Percentiles rank a stretch among this genome's conserved stretches.
phyloP scores from a whole-genome alignment of 768 basidiomycete genomes.

The Hydnomerulius pinastri region DNA sequence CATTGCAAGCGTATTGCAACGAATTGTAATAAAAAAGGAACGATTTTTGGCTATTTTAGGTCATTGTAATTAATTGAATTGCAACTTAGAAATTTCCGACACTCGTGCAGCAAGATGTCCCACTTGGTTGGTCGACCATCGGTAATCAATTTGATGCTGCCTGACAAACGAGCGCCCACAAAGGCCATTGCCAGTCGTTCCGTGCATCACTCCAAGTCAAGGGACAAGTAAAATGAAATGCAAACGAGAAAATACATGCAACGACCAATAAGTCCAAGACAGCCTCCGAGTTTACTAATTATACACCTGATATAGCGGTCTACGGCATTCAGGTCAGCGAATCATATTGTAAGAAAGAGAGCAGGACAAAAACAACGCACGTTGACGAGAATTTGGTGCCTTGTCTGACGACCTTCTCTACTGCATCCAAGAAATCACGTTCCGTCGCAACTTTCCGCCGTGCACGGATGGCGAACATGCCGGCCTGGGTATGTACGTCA shows the following conservation, averaged over 20 bases:
- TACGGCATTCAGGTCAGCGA: constrained; percentile 30
- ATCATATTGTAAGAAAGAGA: constrained; percentile 1
- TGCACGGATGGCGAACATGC: constrained; percentile 99
- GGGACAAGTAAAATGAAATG: neutral
- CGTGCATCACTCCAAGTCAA: too few relatives aligned
- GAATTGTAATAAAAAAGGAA: too few relatives aligned
- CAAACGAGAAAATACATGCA: constrained; percentile 18
- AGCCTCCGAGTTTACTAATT: constrained; percentile 64
- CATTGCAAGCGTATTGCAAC: too few relatives aligned
- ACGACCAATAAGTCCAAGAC: constrained; percentile 9
- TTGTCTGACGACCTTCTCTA: constrained; percentile 98
- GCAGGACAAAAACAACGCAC: constrained; percentile 46
- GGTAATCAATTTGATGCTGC: too few relatives aligned
- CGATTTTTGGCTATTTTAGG: too few relatives aligned
- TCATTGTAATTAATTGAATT: too few relatives aligned
- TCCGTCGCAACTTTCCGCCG: constrained; percentile 96
- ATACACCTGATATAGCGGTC: constrained; percentile 91
- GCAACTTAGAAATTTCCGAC: too few relatives aligned
- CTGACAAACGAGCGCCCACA: too few relatives aligned
- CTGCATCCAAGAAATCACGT: constrained; percentile 95
- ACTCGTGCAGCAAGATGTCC: too few relatives aligned
- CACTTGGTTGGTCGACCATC: too few relatives aligned
- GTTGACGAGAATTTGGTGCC: constrained; percentile 98
- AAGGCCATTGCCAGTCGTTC: too few relatives aligned
- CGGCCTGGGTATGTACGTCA: constrained; percentile 78